Base-by-base conservation (phyloP, 2,329 filamentous ascomycete genomes). In the Torrubiella hemipterigena region DNA sequence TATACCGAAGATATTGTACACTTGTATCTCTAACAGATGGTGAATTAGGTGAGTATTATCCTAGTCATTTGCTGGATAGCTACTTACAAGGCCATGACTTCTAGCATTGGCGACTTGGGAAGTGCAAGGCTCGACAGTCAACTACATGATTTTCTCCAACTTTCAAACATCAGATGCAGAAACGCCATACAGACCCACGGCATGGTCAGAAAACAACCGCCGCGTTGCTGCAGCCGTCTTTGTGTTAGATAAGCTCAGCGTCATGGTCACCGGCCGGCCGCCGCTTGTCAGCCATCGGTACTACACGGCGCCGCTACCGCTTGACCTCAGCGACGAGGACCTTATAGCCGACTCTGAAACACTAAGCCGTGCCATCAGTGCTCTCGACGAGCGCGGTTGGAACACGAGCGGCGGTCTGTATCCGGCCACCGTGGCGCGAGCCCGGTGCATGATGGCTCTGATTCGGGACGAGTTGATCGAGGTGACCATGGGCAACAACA, bases 381-480 rank as follows among this genome's bases (percentile, higher is more conserved):
- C 39, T 1, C 41, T 75, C 0, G 67, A 73, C 35, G 38, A 46
- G 0, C 48, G 63, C 22, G 71, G 71, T 0, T 75, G 69, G 67
- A 71, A 68, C 21, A 60, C 54, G 1, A 43, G 53, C 2, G 63
- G 62, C 0, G 44, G 49, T 0, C 41, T 71, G 0, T 52, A 61
- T 14, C 44, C 61, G 1, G 52, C 57, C 1, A 72, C 68, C 0
- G 57, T 62, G 33, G 42, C 54, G 1, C 54, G 70, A 17, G 59
- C 65, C 0, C 61, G 63, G 27, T 55, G 57, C 2, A 54, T 61
- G 9, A 56, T 75, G 21, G 61, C 63, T 3, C 44, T 56, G 1
- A 56, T 77, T 7, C 57, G 67, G 3, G 72, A 77, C 37, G 71
- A 77, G 29, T 63, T 77, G 5, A 55, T 77, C 5, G 67, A 75